Conservation (phyloP, 345 rosid species). For the Psidium guajava region DNA sequence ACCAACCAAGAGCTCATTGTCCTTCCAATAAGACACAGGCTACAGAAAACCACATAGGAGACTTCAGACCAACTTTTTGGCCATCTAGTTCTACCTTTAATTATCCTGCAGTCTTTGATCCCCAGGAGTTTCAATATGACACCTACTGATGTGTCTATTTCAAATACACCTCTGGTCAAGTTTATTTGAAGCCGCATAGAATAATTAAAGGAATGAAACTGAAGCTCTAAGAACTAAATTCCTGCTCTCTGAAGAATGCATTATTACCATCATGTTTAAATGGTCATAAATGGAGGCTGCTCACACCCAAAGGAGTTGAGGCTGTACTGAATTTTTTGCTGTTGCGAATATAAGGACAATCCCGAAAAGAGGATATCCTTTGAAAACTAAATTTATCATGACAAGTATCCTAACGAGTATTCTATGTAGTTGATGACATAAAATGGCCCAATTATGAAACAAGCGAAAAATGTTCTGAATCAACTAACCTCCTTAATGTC, state of each 20-base stretch:
- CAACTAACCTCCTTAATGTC: slow-evolving; percentile 60
- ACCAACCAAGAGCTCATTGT: not conserved
- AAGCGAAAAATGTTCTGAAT: not conserved
- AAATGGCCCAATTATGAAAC: not conserved
- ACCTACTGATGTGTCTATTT: not conserved
- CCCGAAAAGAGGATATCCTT: not conserved
- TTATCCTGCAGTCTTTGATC: not conserved
- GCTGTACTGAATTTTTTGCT: not conserved
- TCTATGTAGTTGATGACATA: not conserved
- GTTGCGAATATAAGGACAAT: not conserved
- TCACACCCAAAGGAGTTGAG: not conserved
- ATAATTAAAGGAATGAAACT: not conserved
- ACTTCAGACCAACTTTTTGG: not conserved
- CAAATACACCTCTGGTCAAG: not conserved
- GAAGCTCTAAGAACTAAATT: not conserved
- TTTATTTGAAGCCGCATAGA: not conserved
- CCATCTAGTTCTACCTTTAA: not conserved
- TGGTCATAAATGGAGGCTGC: not conserved
- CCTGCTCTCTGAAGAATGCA: not conserved
- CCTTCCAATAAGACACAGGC: not conserved
- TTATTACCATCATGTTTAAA: not conserved
- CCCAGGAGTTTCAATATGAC: not conserved
- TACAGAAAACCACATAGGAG: not conserved
- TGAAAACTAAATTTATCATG: not conserved
- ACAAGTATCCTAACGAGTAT: not conserved